Evolutionary conservation across 257 asterid species (phyloP).

Genomic region (Nicotiana tabacum): DNA sequence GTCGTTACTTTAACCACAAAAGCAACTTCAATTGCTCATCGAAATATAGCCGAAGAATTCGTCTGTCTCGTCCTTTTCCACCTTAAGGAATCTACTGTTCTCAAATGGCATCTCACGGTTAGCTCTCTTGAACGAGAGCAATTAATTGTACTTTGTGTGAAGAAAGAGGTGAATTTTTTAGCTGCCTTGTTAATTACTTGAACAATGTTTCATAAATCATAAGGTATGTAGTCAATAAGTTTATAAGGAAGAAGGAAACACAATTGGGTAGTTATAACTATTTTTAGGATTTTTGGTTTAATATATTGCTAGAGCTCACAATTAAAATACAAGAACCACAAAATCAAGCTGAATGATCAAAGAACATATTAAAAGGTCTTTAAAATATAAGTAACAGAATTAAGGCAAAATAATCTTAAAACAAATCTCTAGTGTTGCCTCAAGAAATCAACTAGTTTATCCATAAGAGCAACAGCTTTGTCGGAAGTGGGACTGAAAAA

Average conservation of each 20-base stretch:
- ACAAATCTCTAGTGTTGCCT: background rate
- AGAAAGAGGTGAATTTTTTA: too few species aligned
- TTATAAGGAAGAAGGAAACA: too few species aligned
- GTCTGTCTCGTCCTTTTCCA: too few species aligned
- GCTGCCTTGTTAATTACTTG: too few species aligned
- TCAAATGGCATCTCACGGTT: too few species aligned
- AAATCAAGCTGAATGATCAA: background rate
- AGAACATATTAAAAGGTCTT: background rate
- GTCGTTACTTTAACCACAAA: background rate
- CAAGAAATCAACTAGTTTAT: background rate
- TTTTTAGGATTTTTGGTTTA: background rate
- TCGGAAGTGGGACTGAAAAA: slow-evolving; percentile 16
- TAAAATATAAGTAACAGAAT: background rate
- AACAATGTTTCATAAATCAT: background rate
- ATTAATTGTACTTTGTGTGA: too few species aligned
- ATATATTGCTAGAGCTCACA: background rate
- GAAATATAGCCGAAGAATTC: too few species aligned
- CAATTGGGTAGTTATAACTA: background rate
- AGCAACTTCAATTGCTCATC: background rate
- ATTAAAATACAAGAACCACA: background rate
- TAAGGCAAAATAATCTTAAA: background rate
- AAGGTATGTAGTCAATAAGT: too few species aligned
- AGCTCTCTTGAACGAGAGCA: too few species aligned
- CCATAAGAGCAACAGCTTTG: background rate
- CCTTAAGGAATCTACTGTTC: too few species aligned